These are phyloP conservation scores for Scutellaria barbata DNA, from an alignment of 257 asterid species.

Conservation along the genomic window DNA sequence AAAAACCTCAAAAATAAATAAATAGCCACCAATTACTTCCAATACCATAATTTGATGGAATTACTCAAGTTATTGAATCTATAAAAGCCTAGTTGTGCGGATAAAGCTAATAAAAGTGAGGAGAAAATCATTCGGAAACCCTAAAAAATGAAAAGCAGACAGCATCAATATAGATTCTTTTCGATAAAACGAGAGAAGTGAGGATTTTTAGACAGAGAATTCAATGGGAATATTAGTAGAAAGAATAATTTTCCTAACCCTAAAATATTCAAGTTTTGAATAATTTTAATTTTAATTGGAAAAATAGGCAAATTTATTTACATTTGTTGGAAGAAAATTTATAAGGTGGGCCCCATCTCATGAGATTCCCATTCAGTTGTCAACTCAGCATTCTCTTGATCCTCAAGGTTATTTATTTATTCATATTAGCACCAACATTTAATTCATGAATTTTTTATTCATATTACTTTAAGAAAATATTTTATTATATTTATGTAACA, in stretches of 20 bases:
- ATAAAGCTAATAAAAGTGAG: constrained; percentile 21
- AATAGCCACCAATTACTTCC: constrained; percentile 32
- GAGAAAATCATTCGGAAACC: constrained; percentile 30
- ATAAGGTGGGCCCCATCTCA: constrained; percentile 39
- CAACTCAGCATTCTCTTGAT: constrained; percentile 33
- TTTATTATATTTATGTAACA: too few relatives aligned
- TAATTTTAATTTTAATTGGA: constrained; percentile 26
- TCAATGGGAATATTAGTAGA: constrained; percentile 33
- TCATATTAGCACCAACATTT: too few relatives aligned
- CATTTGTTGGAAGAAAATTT: constrained; percentile 31
- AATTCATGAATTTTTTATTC: too few relatives aligned
- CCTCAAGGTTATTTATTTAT: too few relatives aligned
- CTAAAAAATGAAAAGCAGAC: constrained; percentile 31
- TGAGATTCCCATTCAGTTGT: constrained; percentile 43
- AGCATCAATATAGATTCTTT: constrained; percentile 36
- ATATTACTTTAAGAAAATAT: too few relatives aligned
- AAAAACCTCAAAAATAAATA: constrained; percentile 18
- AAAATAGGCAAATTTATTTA: constrained; percentile 16
- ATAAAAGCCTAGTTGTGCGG: constrained; percentile 12
- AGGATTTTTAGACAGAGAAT: constrained; percentile 29
- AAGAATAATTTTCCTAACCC: constrained; percentile 42
- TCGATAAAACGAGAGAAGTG: constrained; percentile 37
- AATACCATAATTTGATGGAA: constrained; percentile 28
- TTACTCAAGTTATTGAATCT: constrained; percentile 36
- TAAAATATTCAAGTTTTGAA: constrained; percentile 48